phyloP scores from a whole-genome alignment of 176 grass and related monocot genomes.

The Zizania latifolia region DNA sequence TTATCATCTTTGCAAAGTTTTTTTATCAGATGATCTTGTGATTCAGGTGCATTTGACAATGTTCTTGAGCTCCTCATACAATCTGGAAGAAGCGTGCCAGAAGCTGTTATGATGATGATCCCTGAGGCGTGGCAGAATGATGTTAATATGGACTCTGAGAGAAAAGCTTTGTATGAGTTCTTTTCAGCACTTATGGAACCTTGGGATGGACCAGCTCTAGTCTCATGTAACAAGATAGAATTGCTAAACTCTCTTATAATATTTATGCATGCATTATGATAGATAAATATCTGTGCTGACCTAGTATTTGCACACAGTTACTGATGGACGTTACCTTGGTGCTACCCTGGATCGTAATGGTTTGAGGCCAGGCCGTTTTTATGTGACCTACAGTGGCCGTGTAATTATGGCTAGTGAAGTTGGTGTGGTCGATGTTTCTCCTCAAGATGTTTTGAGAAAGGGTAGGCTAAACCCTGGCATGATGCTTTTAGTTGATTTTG shows the following conservation, averaged over 20 bases:
- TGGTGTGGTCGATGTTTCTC: constrained; percentile 57
- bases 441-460: constrained; percentile 48
- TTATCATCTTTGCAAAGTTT: not conserved
- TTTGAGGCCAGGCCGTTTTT: constrained; percentile 59
- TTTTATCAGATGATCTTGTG: not conserved
- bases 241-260: not conserved
- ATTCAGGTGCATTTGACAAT: constrained; percentile 54
- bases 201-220: constrained; percentile 63
- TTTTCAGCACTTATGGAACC: constrained; percentile 70
- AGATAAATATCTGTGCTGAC: constrained; percentile 2
- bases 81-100: constrained; percentile 49
- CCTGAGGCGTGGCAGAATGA: constrained; percentile 73
- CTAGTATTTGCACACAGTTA: constrained; percentile 31
- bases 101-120: constrained; percentile 82
- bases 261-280: not conserved
- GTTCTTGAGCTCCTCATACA: constrained; percentile 59
- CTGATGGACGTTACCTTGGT: constrained; percentile 63
- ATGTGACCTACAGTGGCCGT: constrained; percentile 43
- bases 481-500: constrained; percentile 70
- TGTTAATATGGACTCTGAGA: constrained; percentile 49
- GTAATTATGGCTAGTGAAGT: constrained; percentile 76
- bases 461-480: constrained; percentile 54
- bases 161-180: constrained; percentile 53
- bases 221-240: constrained; percentile 50
- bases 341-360: constrained; percentile 70